Evolutionary conservation across 2,329 filamentous ascomycete genomes (phyloP), one percentile per base, ranked within the genome.

Genomic region (Phialophora expanda): DNA sequence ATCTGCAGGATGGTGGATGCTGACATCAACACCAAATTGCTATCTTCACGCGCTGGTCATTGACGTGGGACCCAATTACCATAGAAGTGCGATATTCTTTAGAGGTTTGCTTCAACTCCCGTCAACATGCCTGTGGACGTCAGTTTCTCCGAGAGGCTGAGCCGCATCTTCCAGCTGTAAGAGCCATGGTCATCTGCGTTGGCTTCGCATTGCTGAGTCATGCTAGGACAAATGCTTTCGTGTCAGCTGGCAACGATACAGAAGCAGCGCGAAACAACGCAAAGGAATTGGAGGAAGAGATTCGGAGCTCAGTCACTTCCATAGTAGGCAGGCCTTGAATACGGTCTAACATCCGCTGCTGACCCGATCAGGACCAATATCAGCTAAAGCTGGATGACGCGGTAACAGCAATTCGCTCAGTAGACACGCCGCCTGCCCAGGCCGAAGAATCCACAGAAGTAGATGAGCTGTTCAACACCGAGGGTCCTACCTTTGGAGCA

Each of bases 211-310:
- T 64, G 7, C 26, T 57, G 46, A 67, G 41, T 17, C 41, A 9
- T 55, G 50, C 54, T 71, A 86, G 84, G 66, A 80, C 80, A 28
- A 78, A 80, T 38, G 83, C 81, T 48, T 84, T 69, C 81, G 82
- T 72, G 75, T 74, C 59, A 76, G 77, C 22, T 76, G 81, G 63
- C 79, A 82, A 65, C 73, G 62, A 70, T 48, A 50, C 61, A 50
- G 57, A 78, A 32, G 82, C 84, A 67, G 84, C 83, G 32, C 83
- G 82, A 62, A 77, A 81, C 38, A 80, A 85, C 68, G 91, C 91
- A 22, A 89, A 89, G 73, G 76, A 83, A 55, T 79, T 87, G 48
- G 93, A 96, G 77, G 85, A 85, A 54, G 82, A 84, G 11, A 86
- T 88, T 12, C 90, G 87, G 71, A 82, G 85, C 51, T 78, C 79